These are phyloP conservation scores for Diplodia mutila DNA, from an alignment of 2,329 filamentous ascomycete species.

Conservation along the genomic window DNA sequence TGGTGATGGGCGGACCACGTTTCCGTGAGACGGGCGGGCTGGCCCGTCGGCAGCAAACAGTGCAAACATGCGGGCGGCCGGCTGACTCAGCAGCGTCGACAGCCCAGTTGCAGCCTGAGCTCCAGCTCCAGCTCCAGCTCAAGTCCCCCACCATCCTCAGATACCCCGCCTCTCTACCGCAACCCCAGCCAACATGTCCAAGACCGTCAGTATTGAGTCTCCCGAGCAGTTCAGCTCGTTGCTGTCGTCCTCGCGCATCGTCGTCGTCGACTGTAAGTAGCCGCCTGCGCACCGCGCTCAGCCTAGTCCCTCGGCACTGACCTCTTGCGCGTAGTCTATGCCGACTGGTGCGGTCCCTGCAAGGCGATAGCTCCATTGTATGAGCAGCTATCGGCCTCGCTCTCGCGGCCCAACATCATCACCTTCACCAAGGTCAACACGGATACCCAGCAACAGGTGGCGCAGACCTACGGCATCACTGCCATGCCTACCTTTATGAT, in stretches of 20 bases:
- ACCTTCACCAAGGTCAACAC: conserved; percentile 88
- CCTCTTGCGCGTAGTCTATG: conserved; percentile 67
- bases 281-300: conserved; percentile 29
- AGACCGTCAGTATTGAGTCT: conserved; percentile 49
- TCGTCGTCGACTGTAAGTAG: conserved; percentile 84
- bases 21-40: not conserved
- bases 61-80: conserved; percentile 1
- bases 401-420: conserved; percentile 73
- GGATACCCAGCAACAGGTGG: conserved; percentile 74
- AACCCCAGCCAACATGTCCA: conserved; percentile 45
- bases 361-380: conserved; percentile 82
- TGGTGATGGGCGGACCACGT: not conserved
- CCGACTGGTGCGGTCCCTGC: conserved; percentile 85
- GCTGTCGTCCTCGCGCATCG: conserved; percentile 75
- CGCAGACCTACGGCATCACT: conserved; percentile 72
- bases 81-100: not conserved
- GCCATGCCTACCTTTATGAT: conserved; percentile 92
- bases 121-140: not conserved
- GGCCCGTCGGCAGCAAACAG: conserved; percentile 8
- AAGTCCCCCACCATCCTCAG: conserved; percentile 3
- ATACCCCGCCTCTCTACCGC: conserved; percentile 10
- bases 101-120: conserved; percentile 11
- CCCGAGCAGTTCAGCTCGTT: conserved; percentile 51
- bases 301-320: conserved; percentile 23
- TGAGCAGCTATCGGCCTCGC: conserved; percentile 71